Base-by-base conservation (phyloP, 495 filamentous ascomycete genomes). In the Penicillium bovifimosum region DNA sequence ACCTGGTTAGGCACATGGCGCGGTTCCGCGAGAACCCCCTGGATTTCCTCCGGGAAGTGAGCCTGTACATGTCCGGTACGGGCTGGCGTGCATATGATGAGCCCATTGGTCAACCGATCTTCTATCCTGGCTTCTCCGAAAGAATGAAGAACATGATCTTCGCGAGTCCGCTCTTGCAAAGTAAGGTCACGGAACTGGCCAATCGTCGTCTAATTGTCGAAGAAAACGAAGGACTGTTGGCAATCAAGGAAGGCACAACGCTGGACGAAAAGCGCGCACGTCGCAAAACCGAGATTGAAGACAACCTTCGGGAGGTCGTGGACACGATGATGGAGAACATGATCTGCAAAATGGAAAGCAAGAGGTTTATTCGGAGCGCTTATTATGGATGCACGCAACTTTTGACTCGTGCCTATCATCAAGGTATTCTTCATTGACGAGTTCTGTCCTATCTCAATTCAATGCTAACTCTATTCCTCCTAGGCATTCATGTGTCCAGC, bases 271-370 rank as follows among this genome's bases (percentile, higher is more conserved):
- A 79, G 38, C 78, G 77, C 52, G 71, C 74, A 29, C 74, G 73
- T 42, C 73, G 80, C 32, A 82, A 81, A 64, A 76, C 71, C 36
- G 78, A 84, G 52, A 78, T 88, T 50, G 79, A 85, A 56, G 74
- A 75, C 52, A 85, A 80, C 47, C 68, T 86, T 29, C 75, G 79
- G 42, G 84, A 95, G 60, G 90, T 93, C 3, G 86, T 88, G 20
- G 86, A 93, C 53, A 80, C 83, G 39, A 83, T 92, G 76, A 87
- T 90, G 51, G 88, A 96, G 60, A 83, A 86, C 41, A 98, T 97
- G 93, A 96, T 97, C 48, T 96, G 93, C 80, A 98, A 97, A 70
- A 91, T 96, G 75, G 93, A 98, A 72, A 95, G 86, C 72, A 96
- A 92, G 64, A 75, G 79, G 24, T 96, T 97, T 60, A 96, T 98